A percentile compares a stretch with the other conserved stretches of the same genome.
phyloP scores from a whole-genome alignment of 495 filamentous ascomycete species.

The Penicillium soppii region DNA sequence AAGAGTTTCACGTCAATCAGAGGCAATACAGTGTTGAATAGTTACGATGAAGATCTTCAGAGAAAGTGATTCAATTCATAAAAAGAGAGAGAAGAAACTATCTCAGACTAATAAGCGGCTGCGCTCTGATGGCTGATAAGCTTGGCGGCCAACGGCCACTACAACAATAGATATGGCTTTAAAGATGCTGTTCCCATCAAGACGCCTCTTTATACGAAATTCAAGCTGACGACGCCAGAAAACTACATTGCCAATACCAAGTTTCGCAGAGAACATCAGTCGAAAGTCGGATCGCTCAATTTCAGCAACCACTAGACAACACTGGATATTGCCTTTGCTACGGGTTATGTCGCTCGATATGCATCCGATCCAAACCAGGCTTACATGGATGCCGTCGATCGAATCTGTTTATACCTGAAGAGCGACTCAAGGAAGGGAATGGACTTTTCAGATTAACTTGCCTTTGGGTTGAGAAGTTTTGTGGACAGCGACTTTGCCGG shows the following conservation, averaged over 20 bases:
- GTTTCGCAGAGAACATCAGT: constrained; percentile 1
- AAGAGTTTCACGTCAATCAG: neutral
- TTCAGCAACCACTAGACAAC: constrained; percentile 1
- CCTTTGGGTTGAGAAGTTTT: neutral
- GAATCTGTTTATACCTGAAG: neutral
- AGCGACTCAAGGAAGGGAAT: neutral
- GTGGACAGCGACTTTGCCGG: constrained; percentile 4
- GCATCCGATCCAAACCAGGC: constrained; percentile 1
- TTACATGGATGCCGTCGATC: constrained; percentile 4
- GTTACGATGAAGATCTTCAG: too few relatives aligned
- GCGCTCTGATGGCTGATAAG: too few relatives aligned
- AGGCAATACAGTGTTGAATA: neutral
- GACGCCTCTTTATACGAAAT: neutral
- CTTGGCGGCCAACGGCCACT: too few relatives aligned
- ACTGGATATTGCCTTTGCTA: constrained; percentile 1
- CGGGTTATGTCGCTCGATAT: neutral
- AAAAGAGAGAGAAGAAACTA: too few relatives aligned
- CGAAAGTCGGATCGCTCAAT: constrained; percentile 4
- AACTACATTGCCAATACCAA: neutral
- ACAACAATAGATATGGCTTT: neutral
- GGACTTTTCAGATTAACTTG: neutral
- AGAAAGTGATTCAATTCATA: too few relatives aligned
- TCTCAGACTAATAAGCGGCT: too few relatives aligned
- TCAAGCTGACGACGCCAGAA: neutral
- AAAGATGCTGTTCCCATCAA: neutral